phyloP scores from a whole-genome alignment of 2,329 filamentous ascomycete genomes.

The Chaetomium sp. region DNA sequence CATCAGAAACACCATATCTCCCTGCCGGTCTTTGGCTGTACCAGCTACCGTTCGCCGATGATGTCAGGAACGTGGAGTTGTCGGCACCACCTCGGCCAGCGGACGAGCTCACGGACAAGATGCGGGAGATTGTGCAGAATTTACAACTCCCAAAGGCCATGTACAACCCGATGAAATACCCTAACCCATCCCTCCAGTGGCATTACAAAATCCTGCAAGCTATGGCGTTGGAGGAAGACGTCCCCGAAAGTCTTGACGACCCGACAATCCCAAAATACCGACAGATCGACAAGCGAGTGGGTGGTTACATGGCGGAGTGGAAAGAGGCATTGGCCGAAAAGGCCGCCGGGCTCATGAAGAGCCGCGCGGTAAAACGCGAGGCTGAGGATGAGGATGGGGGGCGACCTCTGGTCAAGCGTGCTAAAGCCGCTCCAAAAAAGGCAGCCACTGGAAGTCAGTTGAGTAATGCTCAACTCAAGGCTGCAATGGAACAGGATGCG shows the following conservation, averaged over 20 bases:
- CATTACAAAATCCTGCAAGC: constrained; percentile 93
- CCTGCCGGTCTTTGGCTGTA: constrained; percentile 86
- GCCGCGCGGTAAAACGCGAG: constrained; percentile 46
- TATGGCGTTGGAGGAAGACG: constrained; percentile 83
- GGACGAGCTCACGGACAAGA: constrained; percentile 67
- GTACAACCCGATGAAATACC: constrained; percentile 82
- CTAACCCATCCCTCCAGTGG: constrained; percentile 91
- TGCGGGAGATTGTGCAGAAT: constrained; percentile 77
- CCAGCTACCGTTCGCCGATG: constrained; percentile 82
- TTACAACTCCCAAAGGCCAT: constrained; percentile 78
- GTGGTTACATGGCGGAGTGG: constrained; percentile 73
- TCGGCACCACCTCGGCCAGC: constrained; percentile 49
- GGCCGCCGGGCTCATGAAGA: constrained; percentile 31
- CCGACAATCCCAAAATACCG: constrained; percentile 77
- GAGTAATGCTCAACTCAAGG: constrained; percentile 42
- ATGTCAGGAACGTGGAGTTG: constrained; percentile 68
- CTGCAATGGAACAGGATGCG: constrained; percentile 38
- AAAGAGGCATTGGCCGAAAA: constrained; percentile 60
- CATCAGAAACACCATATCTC: constrained; percentile 59
- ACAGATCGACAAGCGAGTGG: constrained; percentile 84
- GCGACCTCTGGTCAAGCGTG: constrained; percentile 39
- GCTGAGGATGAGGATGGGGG: constrained; percentile 38
- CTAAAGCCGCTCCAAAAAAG: constrained; percentile 29
- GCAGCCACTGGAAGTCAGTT: constrained; percentile 30
- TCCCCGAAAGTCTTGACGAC: constrained; percentile 68